A percentile compares a stretch with the other conserved stretches of the same genome.
phyloP scores from a whole-genome alignment of 345 rosid species.

The Eucalyptus shirleyi region DNA sequence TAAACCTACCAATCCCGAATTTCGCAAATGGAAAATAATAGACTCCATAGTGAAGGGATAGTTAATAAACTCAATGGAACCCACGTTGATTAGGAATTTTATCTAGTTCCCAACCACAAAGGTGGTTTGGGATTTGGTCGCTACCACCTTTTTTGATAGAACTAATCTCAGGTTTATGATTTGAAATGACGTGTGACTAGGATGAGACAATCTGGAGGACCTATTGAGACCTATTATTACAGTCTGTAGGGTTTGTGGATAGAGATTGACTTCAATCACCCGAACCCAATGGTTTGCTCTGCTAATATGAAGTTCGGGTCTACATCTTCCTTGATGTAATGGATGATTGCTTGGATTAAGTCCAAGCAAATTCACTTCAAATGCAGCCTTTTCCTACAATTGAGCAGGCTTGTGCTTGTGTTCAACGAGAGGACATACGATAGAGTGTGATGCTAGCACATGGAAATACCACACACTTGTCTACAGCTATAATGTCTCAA shows the following conservation, averaged over 20 bases:
- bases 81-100: background rate
- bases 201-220: background rate
- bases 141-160: background rate
- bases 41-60: background rate
- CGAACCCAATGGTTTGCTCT: background rate
- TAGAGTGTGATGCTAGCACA: background rate
- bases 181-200: fast-evolving
- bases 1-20: background rate
- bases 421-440: background rate
- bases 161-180: background rate
- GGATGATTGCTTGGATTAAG: background rate
- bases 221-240: background rate
- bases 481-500: background rate
- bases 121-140: background rate
- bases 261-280: background rate
- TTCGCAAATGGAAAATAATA: background rate
- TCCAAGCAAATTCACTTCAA: no score
- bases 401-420: background rate
- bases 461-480: background rate
- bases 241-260: background rate
- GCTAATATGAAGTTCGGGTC: background rate
- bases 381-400: background rate
- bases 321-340: background rate
- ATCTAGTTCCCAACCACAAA: fast-evolving
- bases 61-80: background rate